Evolutionary conservation across 1,284 basidiomycete genomes (phyloP), one percentile per base, ranked within the genome.

Genomic region (Pseudozyma flocculosa): DNA sequence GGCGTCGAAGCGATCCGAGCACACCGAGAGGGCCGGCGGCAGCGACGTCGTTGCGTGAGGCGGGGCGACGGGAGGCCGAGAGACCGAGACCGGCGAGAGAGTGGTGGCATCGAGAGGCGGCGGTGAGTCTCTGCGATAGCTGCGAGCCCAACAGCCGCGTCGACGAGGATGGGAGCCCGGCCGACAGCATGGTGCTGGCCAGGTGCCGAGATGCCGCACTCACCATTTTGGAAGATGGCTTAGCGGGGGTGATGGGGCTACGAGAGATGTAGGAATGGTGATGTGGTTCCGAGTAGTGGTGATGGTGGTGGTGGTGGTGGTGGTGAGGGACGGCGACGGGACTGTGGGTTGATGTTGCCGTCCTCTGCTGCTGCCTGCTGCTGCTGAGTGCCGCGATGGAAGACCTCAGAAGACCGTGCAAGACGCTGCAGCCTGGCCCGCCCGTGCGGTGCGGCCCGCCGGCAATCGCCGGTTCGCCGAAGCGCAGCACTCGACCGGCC

Each of bases 191-290:
- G 61, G 48, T 57, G 57, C 54, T 4, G 15, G 32, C 32, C 7
- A 34, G 15, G 4, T 11, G 32, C 15, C 32, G 32, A 13, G 15
- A 4, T 11, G 32, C 15, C 11, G 32, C 32, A 34, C 61, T 63
- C 58, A 63, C 61, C 61, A 63, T 63, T 54, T 53, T 62, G 40
- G 10, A 18, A 18, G 19, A 13, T 17, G 18, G 21, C 21, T 22
- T 13, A 7, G 11, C 26, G 5, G 26, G 5, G 26, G 26, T 29
- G 22, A 14, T 21, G n/a, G 17, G 18, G 38, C 30, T 15, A 32
- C 9, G 40, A 7, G 17, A 26, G 30, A 15, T 40, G 45, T n/a
- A n/a, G 3, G 4, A 29, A 23, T 22, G 42, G 15, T 23, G 36
- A 21, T 26, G 38, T 17, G 23, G 18, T 18, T 22, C n/a, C 11